Evolutionary conservation across 2,329 filamentous ascomycete species (phyloP).

Genomic region (Pyricularia grisea): DNA sequence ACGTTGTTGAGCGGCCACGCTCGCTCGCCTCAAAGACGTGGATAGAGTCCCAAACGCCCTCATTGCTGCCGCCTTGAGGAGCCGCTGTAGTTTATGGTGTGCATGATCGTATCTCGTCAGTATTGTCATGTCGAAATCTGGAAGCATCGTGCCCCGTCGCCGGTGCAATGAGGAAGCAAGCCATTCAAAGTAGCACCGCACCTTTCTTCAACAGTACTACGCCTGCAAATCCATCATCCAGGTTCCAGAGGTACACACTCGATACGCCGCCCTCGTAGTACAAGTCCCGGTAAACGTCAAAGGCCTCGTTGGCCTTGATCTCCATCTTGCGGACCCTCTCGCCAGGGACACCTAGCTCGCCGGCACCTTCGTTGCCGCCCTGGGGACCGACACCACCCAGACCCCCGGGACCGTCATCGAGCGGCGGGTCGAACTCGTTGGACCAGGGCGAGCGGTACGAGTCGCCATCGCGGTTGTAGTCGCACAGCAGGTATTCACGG

Average conservation of each 20-base stretch:
- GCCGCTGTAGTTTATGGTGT: conserved; percentile 41
- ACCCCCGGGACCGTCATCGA: conserved; percentile 51
- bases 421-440: conserved; percentile 92
- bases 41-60: conserved; percentile 94
- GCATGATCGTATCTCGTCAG: neutral
- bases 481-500: conserved; percentile 94
- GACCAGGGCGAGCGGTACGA: conserved; percentile 98
- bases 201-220: conserved; percentile 94
- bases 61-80: conserved; percentile 49
- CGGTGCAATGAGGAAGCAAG: neutral
- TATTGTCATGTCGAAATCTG: neutral
- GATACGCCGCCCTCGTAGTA: conserved; percentile 96
- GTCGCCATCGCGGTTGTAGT: conserved; percentile 99
- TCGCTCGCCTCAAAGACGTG: conserved; percentile 97
- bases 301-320: conserved; percentile 86
- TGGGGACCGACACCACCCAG: conserved; percentile 38
- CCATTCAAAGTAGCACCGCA: conserved; percentile 20
- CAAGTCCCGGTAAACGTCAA: conserved; percentile 92
- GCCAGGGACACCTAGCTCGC: conserved; percentile 78
- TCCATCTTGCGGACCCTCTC: conserved; percentile 92
- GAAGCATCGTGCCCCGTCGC: neutral
- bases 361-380: conserved; percentile 47
- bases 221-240: conserved; percentile 95
- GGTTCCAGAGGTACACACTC: conserved; percentile 95
- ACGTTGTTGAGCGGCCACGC: conserved; percentile 82